phyloP scores from a whole-genome alignment of 148 eudicot species.

The Cornus kousa region DNA sequence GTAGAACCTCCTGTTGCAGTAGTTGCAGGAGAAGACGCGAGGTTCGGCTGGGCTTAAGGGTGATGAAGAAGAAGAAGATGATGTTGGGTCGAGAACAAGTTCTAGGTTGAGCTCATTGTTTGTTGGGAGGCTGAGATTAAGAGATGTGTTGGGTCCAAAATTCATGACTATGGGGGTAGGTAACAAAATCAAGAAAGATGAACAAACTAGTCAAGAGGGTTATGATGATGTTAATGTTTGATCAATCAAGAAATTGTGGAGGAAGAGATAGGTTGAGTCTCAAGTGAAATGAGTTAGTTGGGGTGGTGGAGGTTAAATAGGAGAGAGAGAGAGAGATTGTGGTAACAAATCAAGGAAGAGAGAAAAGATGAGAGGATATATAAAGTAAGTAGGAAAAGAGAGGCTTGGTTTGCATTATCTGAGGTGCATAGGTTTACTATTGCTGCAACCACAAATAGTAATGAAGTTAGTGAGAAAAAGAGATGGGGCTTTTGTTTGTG shows the following conservation, averaged over 20 bases:
- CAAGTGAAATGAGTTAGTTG: too few species aligned
- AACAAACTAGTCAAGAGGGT: not conserved
- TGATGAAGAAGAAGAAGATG: constrained; percentile 34
- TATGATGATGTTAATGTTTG: not conserved
- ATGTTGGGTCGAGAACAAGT: constrained; percentile 40
- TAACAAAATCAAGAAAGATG: not conserved
- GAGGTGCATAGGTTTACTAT: not conserved
- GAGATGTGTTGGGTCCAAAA: constrained; percentile 35
- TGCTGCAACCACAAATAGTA: constrained; percentile 4
- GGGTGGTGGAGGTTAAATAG: constrained; percentile 1
- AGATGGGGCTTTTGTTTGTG: not conserved
- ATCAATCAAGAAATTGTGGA: not conserved
- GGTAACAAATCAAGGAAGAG: not conserved
- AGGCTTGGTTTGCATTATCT: not conserved
- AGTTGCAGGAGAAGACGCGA: constrained; percentile 64
- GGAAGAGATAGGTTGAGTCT: too few species aligned
- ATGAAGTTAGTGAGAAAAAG: constrained; percentile 2
- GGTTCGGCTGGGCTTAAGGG: constrained; percentile 31
- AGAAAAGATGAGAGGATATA: not conserved
- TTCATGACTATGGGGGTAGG: constrained; percentile 36
- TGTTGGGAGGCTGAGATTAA: constrained; percentile 23
- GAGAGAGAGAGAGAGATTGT: not conserved
- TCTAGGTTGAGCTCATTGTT: constrained; percentile 34
- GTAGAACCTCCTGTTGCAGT: constrained; percentile 62
- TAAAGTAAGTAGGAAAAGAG: not conserved